Base-by-base conservation (phyloP, 2,329 filamentous ascomycete species). In the Cladosporium sp. region DNA sequence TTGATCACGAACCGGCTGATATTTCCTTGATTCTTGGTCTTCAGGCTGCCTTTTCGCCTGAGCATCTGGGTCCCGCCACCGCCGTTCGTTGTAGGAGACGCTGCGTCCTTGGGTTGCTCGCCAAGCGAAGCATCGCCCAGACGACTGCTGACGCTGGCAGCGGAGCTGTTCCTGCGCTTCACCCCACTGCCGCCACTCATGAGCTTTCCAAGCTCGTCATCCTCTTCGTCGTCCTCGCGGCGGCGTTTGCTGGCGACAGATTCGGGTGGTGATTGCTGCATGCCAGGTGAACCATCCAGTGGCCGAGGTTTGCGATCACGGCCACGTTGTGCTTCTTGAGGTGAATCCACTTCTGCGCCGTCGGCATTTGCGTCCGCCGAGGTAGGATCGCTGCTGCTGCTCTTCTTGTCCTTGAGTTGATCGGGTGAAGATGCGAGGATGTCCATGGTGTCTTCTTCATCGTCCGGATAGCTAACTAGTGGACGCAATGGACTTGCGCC, bases 151-250 rank as follows among this genome's bases (percentile, higher is more conserved):
- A 64, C 57, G 4, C 65, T 65, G 1, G 63, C 58, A 42, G 58
- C 65, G 32, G 64, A 68, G 49, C 66, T 75, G 55, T 74, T 78
- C 28, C 78, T 71, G 58, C 79, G 75, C 53, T 77, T 76, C 12
- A 69, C 70, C 48, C 73, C 68, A n/a, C 69, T 67, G 15, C 64
- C 63, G 39, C 52, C 52, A 28, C 52, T 55, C 62, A 90, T 85
- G 65, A 97, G 80, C 74, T 94, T 96, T 56, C 86, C 86, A n/a
- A 97, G 76, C 68, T 93, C 90, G 63, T 97, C 92, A 57, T 96
- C 92, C 45, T 97, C 93, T 61, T 96, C 91, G 61, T 96, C 91
- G 58, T 97, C 93, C 70, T 96, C 92, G 65, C 94, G 84, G 48
- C 93, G 84, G 48, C 93, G 87, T 74, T 97, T 97, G 71, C 96